Conservation (phyloP, 441 rosid species). For the Pelargonium australe region DNA sequence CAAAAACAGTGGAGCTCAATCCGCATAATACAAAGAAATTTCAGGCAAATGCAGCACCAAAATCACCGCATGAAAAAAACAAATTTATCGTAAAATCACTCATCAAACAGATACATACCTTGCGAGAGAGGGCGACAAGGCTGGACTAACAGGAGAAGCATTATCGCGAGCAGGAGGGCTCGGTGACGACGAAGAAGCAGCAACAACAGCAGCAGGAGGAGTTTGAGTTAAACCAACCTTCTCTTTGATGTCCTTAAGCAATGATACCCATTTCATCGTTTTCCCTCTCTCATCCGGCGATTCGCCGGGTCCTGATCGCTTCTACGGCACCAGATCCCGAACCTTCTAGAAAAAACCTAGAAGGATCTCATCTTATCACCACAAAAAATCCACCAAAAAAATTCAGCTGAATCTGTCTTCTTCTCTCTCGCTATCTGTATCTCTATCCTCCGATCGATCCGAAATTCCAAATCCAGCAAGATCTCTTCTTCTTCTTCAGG, state of each 20-base stretch:
- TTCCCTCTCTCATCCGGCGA: slow-evolving; percentile 45
- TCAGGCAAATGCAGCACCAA: slow-evolving; percentile 17
- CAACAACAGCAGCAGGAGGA: slow-evolving; percentile 33
- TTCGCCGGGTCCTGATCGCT: slow-evolving; percentile 32
- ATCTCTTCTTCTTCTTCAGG: no score
- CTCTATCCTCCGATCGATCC: background rate
- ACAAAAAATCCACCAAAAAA: background rate
- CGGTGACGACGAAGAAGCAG: slow-evolving; percentile 39
- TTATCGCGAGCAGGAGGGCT: slow-evolving; percentile 34
- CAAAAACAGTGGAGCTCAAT: background rate
- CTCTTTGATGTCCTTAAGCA: slow-evolving; percentile 96
- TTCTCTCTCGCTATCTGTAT: background rate
- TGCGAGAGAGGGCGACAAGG: slow-evolving; percentile 49
- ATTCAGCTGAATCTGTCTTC: background rate
- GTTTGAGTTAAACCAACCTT: slow-evolving; percentile 96
- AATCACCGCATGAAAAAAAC: slow-evolving; percentile 5
- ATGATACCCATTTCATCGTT: slow-evolving; percentile 91
- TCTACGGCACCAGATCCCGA: slow-evolving; percentile 44
- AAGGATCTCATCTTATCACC: slow-evolving; percentile 32
- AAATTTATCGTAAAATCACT: slow-evolving; percentile 1
- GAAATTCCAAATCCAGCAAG: no score
- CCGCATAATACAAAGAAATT: background rate
- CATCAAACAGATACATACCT: slow-evolving; percentile 38
- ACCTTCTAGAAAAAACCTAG: slow-evolving; percentile 41
- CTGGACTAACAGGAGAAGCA: slow-evolving; percentile 32